Evolutionary conservation across 1,284 basidiomycete genomes (phyloP), one percentile per base, ranked within the genome.

Genomic region (Pyrrhoderma noxium): DNA sequence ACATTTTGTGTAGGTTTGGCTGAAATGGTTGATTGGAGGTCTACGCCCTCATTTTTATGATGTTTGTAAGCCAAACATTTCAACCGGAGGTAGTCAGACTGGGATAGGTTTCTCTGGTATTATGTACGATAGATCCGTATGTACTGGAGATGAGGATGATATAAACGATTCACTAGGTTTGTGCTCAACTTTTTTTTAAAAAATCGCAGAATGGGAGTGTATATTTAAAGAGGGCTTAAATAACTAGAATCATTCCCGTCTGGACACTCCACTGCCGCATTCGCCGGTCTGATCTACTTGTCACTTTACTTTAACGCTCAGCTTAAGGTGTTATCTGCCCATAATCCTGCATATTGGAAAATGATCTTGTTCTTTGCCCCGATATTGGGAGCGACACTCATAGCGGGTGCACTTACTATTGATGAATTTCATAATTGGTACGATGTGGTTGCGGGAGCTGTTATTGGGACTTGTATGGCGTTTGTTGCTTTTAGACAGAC

Each of bases 371-470:
- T 78, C 56, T 76, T 80, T 53, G 70, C 73, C 5, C 78, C 77
- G 18, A 54, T 80, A 1, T 73, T 80, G 47, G 78, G 77, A n/a
- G 77, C 77, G 0, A 69, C 65, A 14, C 65, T 82, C 39, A 80
- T 80, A 49, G 72, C 73, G 2, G 76, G 74, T 3, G 71, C 74
- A n/a, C 62, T 80, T 53, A 79, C 75, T 1, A 75, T 80, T 41
- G 77, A 80, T 60, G 70, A 77, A 65, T 78, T 73, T 57, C 73
- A 75, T 56, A 70, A 76, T 57, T 73, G 75, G 75, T 77, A 75
- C 59, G 79, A 80, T 60, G 71, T 77, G 50, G 43, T 78, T 2
- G 74, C 69, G 13, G 77, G 77, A 21, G 75, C 65, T 1, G 60
- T 75, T 44, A 77, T 77, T 38, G 77, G 78, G 1, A 72, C 67